Conservation (phyloP, 208 protist genomes). For the Trypanosomatidae sp. region DNA sequence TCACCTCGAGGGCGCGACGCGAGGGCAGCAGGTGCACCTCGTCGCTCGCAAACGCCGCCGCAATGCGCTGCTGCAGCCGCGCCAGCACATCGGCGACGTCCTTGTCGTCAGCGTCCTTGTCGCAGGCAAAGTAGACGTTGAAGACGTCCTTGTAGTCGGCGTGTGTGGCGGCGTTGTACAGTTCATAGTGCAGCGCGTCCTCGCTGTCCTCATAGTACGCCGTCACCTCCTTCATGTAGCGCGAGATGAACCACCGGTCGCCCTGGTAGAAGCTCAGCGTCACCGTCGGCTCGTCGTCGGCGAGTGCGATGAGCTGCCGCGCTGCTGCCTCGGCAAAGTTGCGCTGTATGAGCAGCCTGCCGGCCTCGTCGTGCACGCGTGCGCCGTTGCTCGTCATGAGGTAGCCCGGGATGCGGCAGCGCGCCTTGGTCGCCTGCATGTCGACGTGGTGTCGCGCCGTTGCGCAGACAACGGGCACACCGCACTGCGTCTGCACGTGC, state of each 20-base stretch:
- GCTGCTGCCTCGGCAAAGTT: conserved; percentile 16
- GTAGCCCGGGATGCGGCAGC: conserved; percentile 15
- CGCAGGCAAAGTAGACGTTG: conserved; percentile 23
- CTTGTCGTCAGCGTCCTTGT: conserved; percentile 8
- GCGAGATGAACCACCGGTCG: conserved; percentile 14
- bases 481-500: conserved; percentile 7
- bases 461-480: conserved; percentile 24
- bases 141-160: conserved; percentile 13
- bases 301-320: conserved; percentile 10
- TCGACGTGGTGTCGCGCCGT: conserved; percentile 30
- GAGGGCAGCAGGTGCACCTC: conserved; percentile 24
- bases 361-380: conserved; percentile 15
- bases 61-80: conserved; percentile 5
- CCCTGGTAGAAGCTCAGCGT: conserved; percentile 24
- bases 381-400: conserved; percentile 36
- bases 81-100: conserved; percentile 3
- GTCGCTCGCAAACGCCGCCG: conserved; percentile 6
- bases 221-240: conserved; percentile 8
- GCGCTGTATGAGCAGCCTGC: conserved; percentile 13
- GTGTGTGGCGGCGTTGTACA: conserved; percentile 9
- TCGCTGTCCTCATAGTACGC: conserved; percentile 20
- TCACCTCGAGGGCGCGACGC: conserved; percentile 28
- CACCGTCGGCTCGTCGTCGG: conserved; percentile 5
- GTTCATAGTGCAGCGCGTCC: conserved; percentile 10
- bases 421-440: conserved; percentile 17